A percentile compares a stretch with the other conserved stretches of the same genome.
phyloP scores from a whole-genome alignment of 257 asterid genomes.

The Gentiana straminea region DNA sequence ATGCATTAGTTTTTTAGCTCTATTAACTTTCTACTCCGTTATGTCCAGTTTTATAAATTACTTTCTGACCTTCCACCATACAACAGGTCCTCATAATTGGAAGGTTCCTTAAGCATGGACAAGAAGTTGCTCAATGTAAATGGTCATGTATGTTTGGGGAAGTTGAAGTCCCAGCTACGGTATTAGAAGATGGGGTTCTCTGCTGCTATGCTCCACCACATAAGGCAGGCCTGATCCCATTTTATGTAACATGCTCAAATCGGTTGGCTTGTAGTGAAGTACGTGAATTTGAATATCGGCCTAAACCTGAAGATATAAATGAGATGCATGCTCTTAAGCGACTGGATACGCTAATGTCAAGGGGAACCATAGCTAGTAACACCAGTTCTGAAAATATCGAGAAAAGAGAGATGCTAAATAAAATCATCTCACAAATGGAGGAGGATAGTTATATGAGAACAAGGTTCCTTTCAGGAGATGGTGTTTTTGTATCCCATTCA shows the following conservation, averaged over 20 bases:
- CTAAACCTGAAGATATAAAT: constrained; percentile 19
- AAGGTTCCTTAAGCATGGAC: constrained; percentile 47
- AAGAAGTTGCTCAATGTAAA: constrained; percentile 35
- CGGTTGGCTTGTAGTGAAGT: constrained; percentile 84
- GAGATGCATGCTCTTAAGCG: constrained; percentile 45
- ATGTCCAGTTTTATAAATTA: not conserved
- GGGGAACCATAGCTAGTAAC: constrained; percentile 23
- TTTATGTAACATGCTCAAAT: constrained; percentile 72
- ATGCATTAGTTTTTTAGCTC: not conserved
- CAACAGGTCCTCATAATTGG: constrained; percentile 63
- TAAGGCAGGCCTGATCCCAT: constrained; percentile 56
- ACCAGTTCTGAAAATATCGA: constrained; percentile 24
- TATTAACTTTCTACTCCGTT: not conserved
- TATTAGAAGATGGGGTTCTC: constrained; percentile 55
- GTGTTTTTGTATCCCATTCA: constrained; percentile 22
- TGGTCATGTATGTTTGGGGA: constrained; percentile 93
- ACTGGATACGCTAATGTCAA: constrained; percentile 39
- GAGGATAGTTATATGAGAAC: constrained; percentile 39
- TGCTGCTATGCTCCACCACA: constrained; percentile 61
- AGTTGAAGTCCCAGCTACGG: constrained; percentile 69
- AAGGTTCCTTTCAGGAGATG: constrained; percentile 21
- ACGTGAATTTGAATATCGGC: constrained; percentile 66
- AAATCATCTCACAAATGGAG: constrained; percentile 46
- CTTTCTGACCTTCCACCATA: constrained; percentile 4
- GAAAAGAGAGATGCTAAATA: constrained; percentile 22